Percentiles rank a stretch among this genome's conserved stretches.
These are phyloP conservation scores for Heliamphora exappendiculata DNA, from an alignment of 148 eudicot species.

Conservation along the genomic window DNA sequence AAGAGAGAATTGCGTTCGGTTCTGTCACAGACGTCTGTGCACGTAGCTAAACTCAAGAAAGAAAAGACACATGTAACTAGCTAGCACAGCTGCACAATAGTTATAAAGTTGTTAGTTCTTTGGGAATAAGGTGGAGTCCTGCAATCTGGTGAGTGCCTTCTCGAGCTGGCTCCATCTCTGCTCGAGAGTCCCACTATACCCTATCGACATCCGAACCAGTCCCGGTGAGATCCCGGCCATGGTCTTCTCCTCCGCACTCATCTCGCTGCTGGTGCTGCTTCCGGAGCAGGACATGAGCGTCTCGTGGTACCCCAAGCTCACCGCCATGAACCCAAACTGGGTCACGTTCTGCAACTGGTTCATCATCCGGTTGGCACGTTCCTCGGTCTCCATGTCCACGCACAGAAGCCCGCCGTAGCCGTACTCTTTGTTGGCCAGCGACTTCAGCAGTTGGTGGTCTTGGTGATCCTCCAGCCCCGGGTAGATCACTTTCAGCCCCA, in stretches of 20 bases:
- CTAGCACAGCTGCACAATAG: no score
- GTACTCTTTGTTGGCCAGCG: constrained; percentile 51
- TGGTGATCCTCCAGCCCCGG: constrained; percentile 92
- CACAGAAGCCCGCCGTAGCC: constrained; percentile 85
- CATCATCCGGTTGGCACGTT: constrained; percentile 70
- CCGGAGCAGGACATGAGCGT: constrained; percentile 96
- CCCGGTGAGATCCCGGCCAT: constrained; percentile 86
- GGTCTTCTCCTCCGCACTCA: constrained; percentile 66
- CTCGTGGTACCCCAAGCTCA: constrained; percentile 91
- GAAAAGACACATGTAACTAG: neutral
- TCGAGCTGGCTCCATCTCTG: constrained; percentile 86
- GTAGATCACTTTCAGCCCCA: constrained; percentile 80
- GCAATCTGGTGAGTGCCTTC: constrained; percentile 55
- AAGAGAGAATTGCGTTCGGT: no score
- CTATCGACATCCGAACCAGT: constrained; percentile 80
- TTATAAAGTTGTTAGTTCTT: no score
- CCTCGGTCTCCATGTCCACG: constrained; percentile 83
- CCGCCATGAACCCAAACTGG: constrained; percentile 90
- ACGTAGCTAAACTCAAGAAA: neutral
- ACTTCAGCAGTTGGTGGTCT: constrained; percentile 56
- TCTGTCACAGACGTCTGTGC: no score
- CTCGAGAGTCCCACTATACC: constrained; percentile 77
- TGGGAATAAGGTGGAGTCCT: constrained; percentile 21
- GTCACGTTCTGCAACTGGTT: constrained; percentile 61
- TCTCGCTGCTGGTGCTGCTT: constrained; percentile 83